A percentile compares a stretch with the other conserved stretches of the same genome.
phyloP scores from a whole-genome alignment of 768 basidiomycete species.

The Royoungia palumana region DNA sequence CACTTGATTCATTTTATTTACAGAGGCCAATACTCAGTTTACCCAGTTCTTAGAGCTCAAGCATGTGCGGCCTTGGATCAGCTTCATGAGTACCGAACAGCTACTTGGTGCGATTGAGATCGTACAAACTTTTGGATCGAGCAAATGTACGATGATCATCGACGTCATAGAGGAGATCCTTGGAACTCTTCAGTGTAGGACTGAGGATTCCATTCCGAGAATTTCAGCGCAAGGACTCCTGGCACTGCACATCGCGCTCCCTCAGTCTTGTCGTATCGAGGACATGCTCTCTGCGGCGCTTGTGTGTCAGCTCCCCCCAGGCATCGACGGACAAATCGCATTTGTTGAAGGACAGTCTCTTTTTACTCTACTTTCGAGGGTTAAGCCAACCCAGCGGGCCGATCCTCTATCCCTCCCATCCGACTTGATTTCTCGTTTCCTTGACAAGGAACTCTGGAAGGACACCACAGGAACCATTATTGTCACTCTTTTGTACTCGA shows the following conservation, averaged over 20 bases:
- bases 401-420: slow-evolving; percentile 8
- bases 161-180: slow-evolving; percentile 39
- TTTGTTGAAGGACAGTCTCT: slow-evolving; percentile 6
- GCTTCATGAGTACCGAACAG: slow-evolving; percentile 43
- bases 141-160: not conserved
- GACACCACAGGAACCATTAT: slow-evolving; percentile 43
- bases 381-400: not conserved
- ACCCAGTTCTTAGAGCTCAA: slow-evolving; percentile 10
- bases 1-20: not conserved
- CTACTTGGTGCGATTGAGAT: slow-evolving; percentile 45
- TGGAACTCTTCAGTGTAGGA: slow-evolving; percentile 25
- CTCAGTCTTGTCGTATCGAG: slow-evolving; percentile 40
- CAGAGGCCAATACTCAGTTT: not conserved
- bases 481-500: slow-evolving; percentile 42
- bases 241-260: slow-evolving; percentile 33
- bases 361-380: slow-evolving; percentile 3
- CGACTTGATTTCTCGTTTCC: slow-evolving; percentile 34
- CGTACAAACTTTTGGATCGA: slow-evolving; percentile 17
- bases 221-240: slow-evolving; percentile 39
- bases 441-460: slow-evolving; percentile 43
- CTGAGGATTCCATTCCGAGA: slow-evolving; percentile 1
- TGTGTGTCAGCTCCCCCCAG: slow-evolving; percentile 31
- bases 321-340: slow-evolving; percentile 23
- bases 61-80: slow-evolving; percentile 45
- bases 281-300: slow-evolving; percentile 45